Evolutionary conservation across 768 basidiomycete species (phyloP).

Genomic region (Russula sp.): DNA sequence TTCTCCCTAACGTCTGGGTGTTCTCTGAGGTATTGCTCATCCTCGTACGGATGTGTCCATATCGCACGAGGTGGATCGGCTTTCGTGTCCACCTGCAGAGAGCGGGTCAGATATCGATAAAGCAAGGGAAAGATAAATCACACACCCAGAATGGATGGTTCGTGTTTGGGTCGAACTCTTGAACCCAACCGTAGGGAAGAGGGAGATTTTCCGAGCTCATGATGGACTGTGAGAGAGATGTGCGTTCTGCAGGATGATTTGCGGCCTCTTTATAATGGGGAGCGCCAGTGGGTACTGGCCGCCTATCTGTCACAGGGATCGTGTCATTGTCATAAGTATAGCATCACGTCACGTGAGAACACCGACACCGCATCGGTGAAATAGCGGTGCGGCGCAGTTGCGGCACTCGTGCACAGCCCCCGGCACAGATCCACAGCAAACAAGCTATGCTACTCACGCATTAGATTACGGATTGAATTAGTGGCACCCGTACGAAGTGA

Average conservation of each 20-base stretch:
- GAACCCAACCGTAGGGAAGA: conserved; percentile 53
- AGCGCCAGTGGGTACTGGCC: not conserved
- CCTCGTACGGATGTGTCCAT: conserved; percentile 69
- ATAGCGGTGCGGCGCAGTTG: not conserved
- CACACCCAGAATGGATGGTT: conserved; percentile 46
- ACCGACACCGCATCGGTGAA: not conserved
- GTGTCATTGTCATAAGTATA: too few species aligned
- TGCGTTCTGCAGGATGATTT: not conserved
- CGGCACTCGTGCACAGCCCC: not conserved
- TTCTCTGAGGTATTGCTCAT: conserved; percentile 51
- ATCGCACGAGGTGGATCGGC: conserved; percentile 56
- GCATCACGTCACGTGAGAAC: not conserved
- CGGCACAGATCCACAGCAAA: too few species aligned
- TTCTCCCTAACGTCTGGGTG: conserved; percentile 44
- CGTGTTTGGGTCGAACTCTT: conserved; percentile 37
- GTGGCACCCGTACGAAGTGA: not conserved
- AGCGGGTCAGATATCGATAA: not conserved
- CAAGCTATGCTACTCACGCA: too few species aligned
- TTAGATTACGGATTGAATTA: too few species aligned
- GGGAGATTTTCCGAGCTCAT: conserved; percentile 28
- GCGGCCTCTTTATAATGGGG: not conserved
- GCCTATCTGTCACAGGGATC: not conserved
- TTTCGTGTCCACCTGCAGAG: conserved; percentile 52
- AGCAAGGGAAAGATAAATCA: not conserved
- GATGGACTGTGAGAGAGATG: conserved; percentile 7